Evolutionary conservation across 2,329 filamentous ascomycete species (phyloP), one percentile per base, ranked within the genome.

Genomic region (Chrysosporium keratinophilum): DNA sequence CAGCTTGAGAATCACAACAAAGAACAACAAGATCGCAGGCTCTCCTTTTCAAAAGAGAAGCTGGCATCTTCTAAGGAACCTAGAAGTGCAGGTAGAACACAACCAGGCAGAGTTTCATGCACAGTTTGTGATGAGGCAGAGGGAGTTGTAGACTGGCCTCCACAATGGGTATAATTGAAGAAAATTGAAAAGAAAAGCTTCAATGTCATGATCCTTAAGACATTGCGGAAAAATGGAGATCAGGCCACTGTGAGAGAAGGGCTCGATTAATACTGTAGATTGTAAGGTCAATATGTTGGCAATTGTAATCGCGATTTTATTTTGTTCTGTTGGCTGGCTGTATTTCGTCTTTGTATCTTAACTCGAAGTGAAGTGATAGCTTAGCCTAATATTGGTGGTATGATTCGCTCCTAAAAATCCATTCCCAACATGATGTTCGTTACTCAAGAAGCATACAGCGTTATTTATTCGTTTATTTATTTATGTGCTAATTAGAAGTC

Each of bases 401-500:
- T 35, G 19, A 17, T 28, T 15, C 17, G 2, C 9, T 5, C 7
- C 15, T 3, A 14, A 37, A 3, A 28, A 44, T 15, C 28, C 11
- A 20, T 50, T 12, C n/a, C 47, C 34, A 15, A 37, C 23, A 28
- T 28, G 23, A 28, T 28, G 7, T 28, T 41, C 34, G 20, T 34
- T 19, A 44, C 49, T 34, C 49, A 20, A 23, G 31, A 34, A 23
- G 23, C 10, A 43, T 10, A 34, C 23, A 42, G 19, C 43, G 31
- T 19, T 7, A 37, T 15, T 31, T 12, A n/a, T 9, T 17, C n/a
- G 11, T 28, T 34, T 3, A 49, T 56, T 56, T 45, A 57, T 56
- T 58, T 56, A 28, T 56, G 56, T 15, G 56, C 54, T 58, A 45
- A 20, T 46, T 15, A 5, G 37, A 19, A 28, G 31, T 55, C 10